Evolutionary conservation across 1,139 yeast genomes (phyloP).

Genomic region (Debaryomyces sp.): DNA sequence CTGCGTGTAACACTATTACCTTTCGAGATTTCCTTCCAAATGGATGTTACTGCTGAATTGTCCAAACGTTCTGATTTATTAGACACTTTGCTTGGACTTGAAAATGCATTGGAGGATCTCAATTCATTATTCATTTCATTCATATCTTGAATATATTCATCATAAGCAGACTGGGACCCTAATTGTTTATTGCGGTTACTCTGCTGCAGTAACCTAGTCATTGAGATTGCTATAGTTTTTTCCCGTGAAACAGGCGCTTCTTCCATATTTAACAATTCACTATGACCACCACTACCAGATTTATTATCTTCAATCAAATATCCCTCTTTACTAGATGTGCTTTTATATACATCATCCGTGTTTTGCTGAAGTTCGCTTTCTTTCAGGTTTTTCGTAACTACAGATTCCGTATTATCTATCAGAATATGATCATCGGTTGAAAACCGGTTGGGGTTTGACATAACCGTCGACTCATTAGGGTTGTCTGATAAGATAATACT

Average conservation of each 20-base stretch:
- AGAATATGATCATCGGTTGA: background rate
- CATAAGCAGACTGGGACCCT: conserved; percentile 9
- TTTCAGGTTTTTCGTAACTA: background rate
- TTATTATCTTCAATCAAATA: background rate
- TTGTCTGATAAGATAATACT: background rate
- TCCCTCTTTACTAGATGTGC: background rate
- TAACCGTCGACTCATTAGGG: background rate
- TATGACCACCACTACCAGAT: background rate
- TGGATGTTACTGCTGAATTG: background rate
- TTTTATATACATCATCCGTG: background rate
- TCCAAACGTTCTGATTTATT: background rate
- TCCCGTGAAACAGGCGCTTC: background rate
- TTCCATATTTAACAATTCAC: background rate
- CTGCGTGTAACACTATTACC: background rate
- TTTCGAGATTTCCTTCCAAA: background rate
- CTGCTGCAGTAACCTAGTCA: background rate
- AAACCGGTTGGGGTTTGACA: background rate
- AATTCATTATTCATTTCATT: conserved; percentile 19
- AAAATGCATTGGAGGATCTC: conserved; percentile 11
- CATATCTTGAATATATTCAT: conserved; percentile 23
- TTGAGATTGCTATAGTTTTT: background rate
- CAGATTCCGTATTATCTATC: background rate
- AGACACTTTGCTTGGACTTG: conserved; percentile 2
- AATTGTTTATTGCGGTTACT: background rate
- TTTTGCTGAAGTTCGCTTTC: background rate